A percentile compares a stretch with the other conserved stretches of the same genome.
Evolutionary conservation across 306 rosid genomes (phyloP).

Genomic region (Vigna trinervia): DNA sequence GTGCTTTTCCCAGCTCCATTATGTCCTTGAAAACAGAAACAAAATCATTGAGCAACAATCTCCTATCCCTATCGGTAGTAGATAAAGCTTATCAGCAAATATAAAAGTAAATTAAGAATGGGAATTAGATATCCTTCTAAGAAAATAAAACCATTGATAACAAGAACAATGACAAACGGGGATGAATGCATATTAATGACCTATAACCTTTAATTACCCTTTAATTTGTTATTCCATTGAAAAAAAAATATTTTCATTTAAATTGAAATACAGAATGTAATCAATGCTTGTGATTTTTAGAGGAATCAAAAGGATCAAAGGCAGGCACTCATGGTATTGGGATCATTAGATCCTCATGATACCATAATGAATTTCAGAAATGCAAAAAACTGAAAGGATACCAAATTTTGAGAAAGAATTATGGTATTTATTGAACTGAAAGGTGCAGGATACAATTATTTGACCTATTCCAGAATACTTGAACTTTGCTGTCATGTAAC

Average conservation of each 20-base stretch:
- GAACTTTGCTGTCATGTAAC: neutral
- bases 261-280: too few relatives aligned
- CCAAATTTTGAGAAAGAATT: too few relatives aligned
- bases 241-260: too few relatives aligned
- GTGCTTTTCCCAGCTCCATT: constrained; percentile 99
- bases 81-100: constrained; percentile 3
- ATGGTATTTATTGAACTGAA: neutral
- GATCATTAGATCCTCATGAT: too few relatives aligned
- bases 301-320: too few relatives aligned
- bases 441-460: neutral
- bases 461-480: neutral
- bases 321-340: too few relatives aligned
- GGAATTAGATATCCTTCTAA: neutral
- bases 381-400: too few relatives aligned
- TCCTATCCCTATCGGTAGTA: neutral
- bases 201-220: too few relatives aligned
- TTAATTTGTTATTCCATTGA: too few relatives aligned
- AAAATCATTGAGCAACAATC: constrained; percentile 37
- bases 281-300: too few relatives aligned
- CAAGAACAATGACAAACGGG: neutral
- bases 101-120: constrained; percentile 4
- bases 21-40: constrained; percentile 69
- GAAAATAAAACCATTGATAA: neutral
- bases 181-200: too few relatives aligned
- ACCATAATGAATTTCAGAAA: too few relatives aligned